Conservation (phyloP, 495 filamentous ascomycete genomes). For the Penicillium atrosanguineum region DNA sequence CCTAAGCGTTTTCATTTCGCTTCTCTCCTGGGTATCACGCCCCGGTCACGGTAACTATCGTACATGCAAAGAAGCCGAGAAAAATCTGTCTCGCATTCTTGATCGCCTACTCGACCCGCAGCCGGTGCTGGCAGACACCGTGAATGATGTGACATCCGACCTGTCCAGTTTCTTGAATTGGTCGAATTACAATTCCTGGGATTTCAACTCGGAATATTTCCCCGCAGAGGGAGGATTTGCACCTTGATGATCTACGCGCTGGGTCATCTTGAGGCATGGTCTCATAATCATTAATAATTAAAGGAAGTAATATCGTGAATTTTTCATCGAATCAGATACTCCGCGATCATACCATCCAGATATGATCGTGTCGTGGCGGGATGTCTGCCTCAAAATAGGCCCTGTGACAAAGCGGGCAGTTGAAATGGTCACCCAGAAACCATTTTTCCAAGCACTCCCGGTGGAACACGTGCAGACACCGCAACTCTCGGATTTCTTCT, state of each 20-base stretch:
- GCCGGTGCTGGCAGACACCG: slow-evolving; percentile 28
- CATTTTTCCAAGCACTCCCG: slow-evolving; percentile 46
- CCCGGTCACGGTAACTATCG: slow-evolving; percentile 54
- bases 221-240: slow-evolving; percentile 23
- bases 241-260: slow-evolving; percentile 16
- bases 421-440: slow-evolving; percentile 44
- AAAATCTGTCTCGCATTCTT: slow-evolving; percentile 43
- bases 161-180: slow-evolving; percentile 39
- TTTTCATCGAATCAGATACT: not conserved
- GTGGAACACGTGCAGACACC: slow-evolving; percentile 48
- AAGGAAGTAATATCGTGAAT: not conserved
- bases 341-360: slow-evolving; percentile 41
- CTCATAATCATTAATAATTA: slow-evolving; percentile 1
- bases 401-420: slow-evolving; percentile 44
- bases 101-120: slow-evolving; percentile 42
- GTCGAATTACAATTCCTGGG: slow-evolving; percentile 38
- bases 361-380: slow-evolving; percentile 36
- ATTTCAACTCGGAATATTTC: slow-evolving; percentile 35
- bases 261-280: slow-evolving; percentile 1
- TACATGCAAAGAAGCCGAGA: slow-evolving; percentile 47
- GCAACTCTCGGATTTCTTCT: slow-evolving; percentile 43
- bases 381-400: slow-evolving; percentile 37
- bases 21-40: slow-evolving; percentile 51
- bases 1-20: slow-evolving; percentile 60
- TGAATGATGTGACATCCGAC: slow-evolving; percentile 33